Percentiles rank a stretch among this genome's conserved stretches.
These are phyloP conservation scores for Exophiala lecanii-corni DNA, from an alignment of 2,329 filamentous ascomycete genomes.

Conservation along the genomic window DNA sequence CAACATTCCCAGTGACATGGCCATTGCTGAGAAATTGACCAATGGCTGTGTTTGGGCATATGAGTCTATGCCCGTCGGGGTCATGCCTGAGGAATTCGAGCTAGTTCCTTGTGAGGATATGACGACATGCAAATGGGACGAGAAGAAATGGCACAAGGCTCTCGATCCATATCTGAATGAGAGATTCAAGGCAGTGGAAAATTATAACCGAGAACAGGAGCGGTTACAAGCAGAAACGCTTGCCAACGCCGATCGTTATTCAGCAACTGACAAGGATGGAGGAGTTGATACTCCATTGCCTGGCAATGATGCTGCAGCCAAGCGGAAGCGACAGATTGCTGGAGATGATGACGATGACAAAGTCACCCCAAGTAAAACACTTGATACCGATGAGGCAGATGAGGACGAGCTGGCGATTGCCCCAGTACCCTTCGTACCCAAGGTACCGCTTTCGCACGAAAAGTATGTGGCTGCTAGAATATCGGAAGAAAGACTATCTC, in stretches of 20 bases:
- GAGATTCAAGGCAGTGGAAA: slow-evolving; percentile 22
- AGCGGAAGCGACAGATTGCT: slow-evolving; percentile 26
- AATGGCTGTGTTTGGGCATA: slow-evolving; percentile 63
- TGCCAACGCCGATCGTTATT: neutral
- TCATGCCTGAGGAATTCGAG: slow-evolving; percentile 58
- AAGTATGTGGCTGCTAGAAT: slow-evolving; percentile 38
- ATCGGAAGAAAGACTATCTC: slow-evolving; percentile 40
- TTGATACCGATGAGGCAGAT: slow-evolving; percentile 2
- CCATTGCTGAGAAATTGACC: slow-evolving; percentile 53
- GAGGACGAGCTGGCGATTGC: slow-evolving; percentile 2
- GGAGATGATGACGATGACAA: slow-evolving; percentile 13
- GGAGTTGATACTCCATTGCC: neutral
- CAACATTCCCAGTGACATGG: slow-evolving; percentile 49
- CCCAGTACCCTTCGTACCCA: slow-evolving; percentile 15
- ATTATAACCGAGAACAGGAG: slow-evolving; percentile 24
- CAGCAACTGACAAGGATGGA: neutral
- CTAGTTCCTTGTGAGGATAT: slow-evolving; percentile 47
- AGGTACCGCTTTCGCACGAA: slow-evolving; percentile 34
- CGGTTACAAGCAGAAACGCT: slow-evolving; percentile 15
- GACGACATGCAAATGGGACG: slow-evolving; percentile 50
- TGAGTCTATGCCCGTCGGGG: slow-evolving; percentile 50
- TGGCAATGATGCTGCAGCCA: slow-evolving; percentile 11
- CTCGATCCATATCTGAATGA: slow-evolving; percentile 33
- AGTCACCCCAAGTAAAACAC: slow-evolving; percentile 1
- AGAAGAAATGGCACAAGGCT: slow-evolving; percentile 45